Base-by-base conservation (phyloP, 768 basidiomycete genomes). In the Hypholoma fasciculare region DNA sequence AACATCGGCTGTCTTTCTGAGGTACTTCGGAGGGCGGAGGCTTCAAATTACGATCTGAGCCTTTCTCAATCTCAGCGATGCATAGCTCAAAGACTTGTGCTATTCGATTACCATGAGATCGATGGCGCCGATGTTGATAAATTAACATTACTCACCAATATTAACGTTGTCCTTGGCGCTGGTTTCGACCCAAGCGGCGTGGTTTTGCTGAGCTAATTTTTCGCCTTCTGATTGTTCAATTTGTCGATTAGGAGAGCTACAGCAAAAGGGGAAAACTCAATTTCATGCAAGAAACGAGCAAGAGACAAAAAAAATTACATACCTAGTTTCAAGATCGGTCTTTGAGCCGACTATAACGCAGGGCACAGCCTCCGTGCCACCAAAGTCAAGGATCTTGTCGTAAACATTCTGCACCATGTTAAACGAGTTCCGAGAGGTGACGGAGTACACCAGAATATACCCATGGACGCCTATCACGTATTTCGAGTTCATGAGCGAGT, bases 381-480 rank as follows among this genome's bases (percentile, higher is more conserved):
- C 89, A 69, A 89, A 96, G 72, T 92, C 85, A 65, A 92, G 74
- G 63, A 98, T 92, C 78, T 96, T 96, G 82, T 97, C 90, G 68
- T 96, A 90, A 50, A 97, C 84, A 68, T 89, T 86, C 64, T 89
- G 83, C 63, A 96, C 81, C 90, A 96, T 94, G 59, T 97, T 88
- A 76, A 96, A 96, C 2, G 90, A 93, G 65, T 86, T 85, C 59
- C 89, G 82, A 13, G 89, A 91, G 2, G 90, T 81, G 71, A 96
- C 90, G 0, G 91, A 92, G 75, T 96, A 98, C 49, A 96, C 93
- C 58, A 98, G 85, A 65, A 98, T 84, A 70, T 88, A 97, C 65
- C 95, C 95, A 69, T 98, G 95, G 61, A 94, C 90, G 34, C 96
- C 95, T 64, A 97, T 90, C 36, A 90, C 92, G 69, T 96, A 92